A percentile compares a stretch with the other conserved stretches of the same genome.
phyloP scores from a whole-genome alignment of 345 rosid genomes.

The Atalantia buxifolia region DNA sequence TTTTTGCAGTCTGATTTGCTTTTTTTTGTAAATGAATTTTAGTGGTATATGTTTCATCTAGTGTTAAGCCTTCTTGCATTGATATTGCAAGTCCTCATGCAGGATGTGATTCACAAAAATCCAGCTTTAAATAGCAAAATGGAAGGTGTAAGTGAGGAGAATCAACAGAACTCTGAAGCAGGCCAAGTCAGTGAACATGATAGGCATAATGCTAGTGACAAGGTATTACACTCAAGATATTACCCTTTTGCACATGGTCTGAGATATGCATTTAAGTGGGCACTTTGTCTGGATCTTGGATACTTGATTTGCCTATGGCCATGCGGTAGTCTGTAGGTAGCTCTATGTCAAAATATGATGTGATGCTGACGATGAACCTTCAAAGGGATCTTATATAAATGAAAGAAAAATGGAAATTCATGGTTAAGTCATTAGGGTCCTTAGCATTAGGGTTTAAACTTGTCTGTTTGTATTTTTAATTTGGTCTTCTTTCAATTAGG shows the following conservation, averaged over 20 bases:
- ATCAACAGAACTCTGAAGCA: slow-evolving; percentile 29
- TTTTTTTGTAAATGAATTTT: background rate
- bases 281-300: background rate
- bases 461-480: background rate
- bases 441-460: background rate
- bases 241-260: background rate
- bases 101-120: slow-evolving; percentile 26
- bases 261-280: background rate
- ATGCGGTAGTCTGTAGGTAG: background rate
- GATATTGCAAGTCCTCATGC: background rate
- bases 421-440: background rate
- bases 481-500: no score
- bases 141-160: slow-evolving; percentile 30
- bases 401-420: background rate
- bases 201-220: slow-evolving; percentile 35
- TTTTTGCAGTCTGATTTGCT: background rate
- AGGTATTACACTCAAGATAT: slow-evolving; percentile 32
- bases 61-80: no score
- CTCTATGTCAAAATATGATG: background rate
- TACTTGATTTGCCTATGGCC: background rate
- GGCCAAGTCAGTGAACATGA: slow-evolving; percentile 28
- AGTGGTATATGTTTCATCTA: background rate
- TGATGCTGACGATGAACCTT: background rate
- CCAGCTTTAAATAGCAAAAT: slow-evolving; percentile 18
- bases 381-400: background rate